A percentile compares a stretch with the other conserved stretches of the same genome.
Evolutionary conservation across 148 eudicot genomes (phyloP).

Genomic region (Persicaria maculosa): DNA sequence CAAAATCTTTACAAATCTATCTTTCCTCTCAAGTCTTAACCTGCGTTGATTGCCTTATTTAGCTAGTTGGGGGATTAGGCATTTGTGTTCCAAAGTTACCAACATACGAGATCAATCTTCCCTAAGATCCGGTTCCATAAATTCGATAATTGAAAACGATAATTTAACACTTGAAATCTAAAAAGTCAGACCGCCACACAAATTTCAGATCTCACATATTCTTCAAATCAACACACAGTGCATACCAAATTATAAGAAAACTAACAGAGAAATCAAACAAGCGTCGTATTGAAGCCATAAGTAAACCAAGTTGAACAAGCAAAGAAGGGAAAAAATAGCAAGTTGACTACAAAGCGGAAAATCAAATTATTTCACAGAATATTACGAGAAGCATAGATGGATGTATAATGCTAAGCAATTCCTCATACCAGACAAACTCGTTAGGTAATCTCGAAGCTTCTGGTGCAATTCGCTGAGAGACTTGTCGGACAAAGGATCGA

Average conservation of each 20-base stretch:
- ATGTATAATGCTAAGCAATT: not conserved
- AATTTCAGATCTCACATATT: not conserved
- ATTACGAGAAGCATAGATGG: not conserved
- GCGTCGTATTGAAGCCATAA: not conserved
- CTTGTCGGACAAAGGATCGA: conserved; percentile 34
- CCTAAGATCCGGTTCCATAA: not conserved
- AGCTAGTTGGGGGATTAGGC: not conserved
- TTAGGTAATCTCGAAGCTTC: conserved; percentile 37
- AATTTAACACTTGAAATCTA: not conserved
- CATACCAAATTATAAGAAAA: not conserved
- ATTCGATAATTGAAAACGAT: not conserved
- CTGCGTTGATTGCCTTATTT: too few relatives aligned
- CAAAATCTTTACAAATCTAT: too few relatives aligned
- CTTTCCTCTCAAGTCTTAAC: too few relatives aligned
- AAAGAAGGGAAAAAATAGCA: not conserved
- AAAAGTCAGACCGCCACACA: not conserved
- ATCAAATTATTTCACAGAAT: not conserved
- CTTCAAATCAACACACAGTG: not conserved
- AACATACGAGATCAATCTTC: not conserved
- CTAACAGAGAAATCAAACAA: not conserved
- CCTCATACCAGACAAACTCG: not conserved
- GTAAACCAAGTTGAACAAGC: not conserved
- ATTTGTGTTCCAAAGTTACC: not conserved
- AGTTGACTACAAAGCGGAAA: not conserved
- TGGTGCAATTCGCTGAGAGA: conserved; percentile 33